Percentiles rank a stretch among this genome's conserved stretches.
These are phyloP conservation scores for Sanghuangporus sanghuang DNA, from an alignment of 1,284 basidiomycete genomes.

Conservation along the genomic window DNA sequence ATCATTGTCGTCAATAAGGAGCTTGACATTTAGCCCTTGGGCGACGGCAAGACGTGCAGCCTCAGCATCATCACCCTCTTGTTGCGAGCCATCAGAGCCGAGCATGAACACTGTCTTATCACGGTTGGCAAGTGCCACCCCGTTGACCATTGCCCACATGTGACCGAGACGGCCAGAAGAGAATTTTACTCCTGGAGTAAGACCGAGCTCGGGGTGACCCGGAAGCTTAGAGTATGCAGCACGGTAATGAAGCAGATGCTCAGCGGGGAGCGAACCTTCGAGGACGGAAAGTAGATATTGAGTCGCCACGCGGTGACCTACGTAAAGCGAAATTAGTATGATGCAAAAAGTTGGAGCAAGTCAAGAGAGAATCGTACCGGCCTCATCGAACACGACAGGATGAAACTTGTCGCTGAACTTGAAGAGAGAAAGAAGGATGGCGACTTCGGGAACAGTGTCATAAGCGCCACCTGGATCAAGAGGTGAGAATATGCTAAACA, in stretches of 20 bases:
- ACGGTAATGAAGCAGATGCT: slow-evolving; percentile 78
- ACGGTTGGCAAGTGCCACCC: slow-evolving; percentile 72
- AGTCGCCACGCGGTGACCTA: slow-evolving; percentile 83
- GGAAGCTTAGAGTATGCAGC: slow-evolving; percentile 80
- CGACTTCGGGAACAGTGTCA: slow-evolving; percentile 81
- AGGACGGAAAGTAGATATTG: slow-evolving; percentile 78
- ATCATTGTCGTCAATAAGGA: slow-evolving; percentile 84
- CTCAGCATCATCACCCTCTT: slow-evolving; percentile 86
- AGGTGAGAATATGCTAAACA: not conserved
- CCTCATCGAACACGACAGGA: slow-evolving; percentile 72
- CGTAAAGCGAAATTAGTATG: slow-evolving; percentile 3
- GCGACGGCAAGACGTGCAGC: slow-evolving; percentile 82
- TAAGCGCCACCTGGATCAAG: slow-evolving; percentile 62
- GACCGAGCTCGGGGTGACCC: slow-evolving; percentile 79
- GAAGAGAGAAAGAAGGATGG: slow-evolving; percentile 68
- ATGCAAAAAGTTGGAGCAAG: not conserved
- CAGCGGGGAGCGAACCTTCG: slow-evolving; percentile 63
- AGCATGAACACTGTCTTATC: slow-evolving; percentile 75
- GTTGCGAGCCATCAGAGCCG: slow-evolving; percentile 84
- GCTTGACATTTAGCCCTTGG: slow-evolving; percentile 73
- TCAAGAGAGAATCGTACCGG: slow-evolving; percentile 42
- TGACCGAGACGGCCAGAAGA: slow-evolving; percentile 82
- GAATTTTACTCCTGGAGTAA: slow-evolving; percentile 84
- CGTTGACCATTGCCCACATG: slow-evolving; percentile 80
- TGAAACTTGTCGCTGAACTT: slow-evolving; percentile 56